Conservation (phyloP, 257 asterid genomes). For the Cordia subcordata region DNA sequence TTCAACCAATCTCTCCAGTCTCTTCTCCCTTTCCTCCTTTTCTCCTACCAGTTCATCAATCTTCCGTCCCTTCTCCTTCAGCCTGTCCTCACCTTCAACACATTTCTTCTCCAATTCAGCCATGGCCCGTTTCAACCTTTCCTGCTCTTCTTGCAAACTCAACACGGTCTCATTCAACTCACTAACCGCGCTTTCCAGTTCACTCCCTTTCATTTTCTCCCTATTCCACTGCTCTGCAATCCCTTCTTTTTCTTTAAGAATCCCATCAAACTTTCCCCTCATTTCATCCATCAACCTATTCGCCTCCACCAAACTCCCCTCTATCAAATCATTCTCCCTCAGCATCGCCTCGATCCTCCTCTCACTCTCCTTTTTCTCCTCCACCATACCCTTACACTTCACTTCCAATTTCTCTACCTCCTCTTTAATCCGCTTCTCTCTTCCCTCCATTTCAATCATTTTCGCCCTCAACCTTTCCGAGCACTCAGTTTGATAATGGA, state of each 20-base stretch:
- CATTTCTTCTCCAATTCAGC: slow-evolving; percentile 58
- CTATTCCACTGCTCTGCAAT: slow-evolving; percentile 39
- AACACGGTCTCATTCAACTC: slow-evolving; percentile 40
- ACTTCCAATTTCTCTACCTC: slow-evolving; percentile 20
- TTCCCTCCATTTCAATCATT: slow-evolving; percentile 32
- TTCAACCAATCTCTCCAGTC: slow-evolving; percentile 31
- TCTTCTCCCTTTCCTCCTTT: slow-evolving; percentile 35
- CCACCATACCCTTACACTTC: slow-evolving; percentile 26
- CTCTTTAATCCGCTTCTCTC: slow-evolving; percentile 8
- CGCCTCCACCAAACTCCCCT: slow-evolving; percentile 29
- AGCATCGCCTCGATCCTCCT: slow-evolving; percentile 27
- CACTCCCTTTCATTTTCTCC: slow-evolving; percentile 33
- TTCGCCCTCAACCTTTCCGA: slow-evolving; percentile 23
- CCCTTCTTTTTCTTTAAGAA: slow-evolving; percentile 39
- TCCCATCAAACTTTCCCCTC: slow-evolving; percentile 29
- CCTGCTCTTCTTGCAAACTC: slow-evolving; percentile 40
- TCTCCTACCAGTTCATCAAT: slow-evolving; percentile 39
- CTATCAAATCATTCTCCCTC: slow-evolving; percentile 25
- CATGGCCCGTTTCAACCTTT: slow-evolving; percentile 21
- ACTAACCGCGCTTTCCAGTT: slow-evolving; percentile 42
- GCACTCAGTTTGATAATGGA: slow-evolving; percentile 36
- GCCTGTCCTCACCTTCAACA: slow-evolving; percentile 44
- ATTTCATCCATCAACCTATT: slow-evolving; percentile 27
- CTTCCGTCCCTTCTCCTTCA: slow-evolving; percentile 41
- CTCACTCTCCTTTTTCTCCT: slow-evolving; percentile 36